Conservation (phyloP, 2,329 filamentous ascomycete species). For the Venturiaceae sp. region DNA sequence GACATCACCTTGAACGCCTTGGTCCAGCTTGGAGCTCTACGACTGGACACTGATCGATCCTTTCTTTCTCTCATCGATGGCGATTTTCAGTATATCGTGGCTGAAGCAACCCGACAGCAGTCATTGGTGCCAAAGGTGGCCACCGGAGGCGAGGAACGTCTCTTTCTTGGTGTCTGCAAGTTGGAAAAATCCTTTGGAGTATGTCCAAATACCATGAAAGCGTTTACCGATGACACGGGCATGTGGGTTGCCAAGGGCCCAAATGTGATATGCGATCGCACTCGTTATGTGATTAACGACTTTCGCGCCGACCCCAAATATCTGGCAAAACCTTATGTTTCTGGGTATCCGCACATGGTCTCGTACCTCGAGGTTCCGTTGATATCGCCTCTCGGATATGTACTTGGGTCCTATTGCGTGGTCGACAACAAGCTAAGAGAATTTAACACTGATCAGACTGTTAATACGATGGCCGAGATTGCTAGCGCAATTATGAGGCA, state of each 20-base stretch:
- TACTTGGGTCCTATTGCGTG: conserved; percentile 24
- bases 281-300: conserved; percentile 5
- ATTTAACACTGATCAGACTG: conserved; percentile 10
- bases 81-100: conserved; percentile 39
- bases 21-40: conserved; percentile 25
- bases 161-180: conserved; percentile 5
- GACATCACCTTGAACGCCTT: conserved; percentile 18
- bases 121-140: neutral
- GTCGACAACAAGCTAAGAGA: conserved; percentile 19
- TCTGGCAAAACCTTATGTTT: conserved; percentile 19
- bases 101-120: conserved; percentile 32
- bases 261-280: neutral
- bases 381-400: conserved; percentile 18
- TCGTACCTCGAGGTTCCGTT: conserved; percentile 25
- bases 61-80: conserved; percentile 38
- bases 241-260: neutral
- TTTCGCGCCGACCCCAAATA: conserved; percentile 20
- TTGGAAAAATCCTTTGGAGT: neutral
- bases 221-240: conserved; percentile 3
- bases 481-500: conserved; percentile 12
- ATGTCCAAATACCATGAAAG: conserved; percentile 2
- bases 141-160: neutral
- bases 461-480: conserved; percentile 11
- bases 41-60: conserved; percentile 23
- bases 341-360: conserved; percentile 18